A percentile compares a stretch with the other conserved stretches of the same genome.
phyloP scores from a whole-genome alignment of 306 rosid species.

The Alnus glutinosa region DNA sequence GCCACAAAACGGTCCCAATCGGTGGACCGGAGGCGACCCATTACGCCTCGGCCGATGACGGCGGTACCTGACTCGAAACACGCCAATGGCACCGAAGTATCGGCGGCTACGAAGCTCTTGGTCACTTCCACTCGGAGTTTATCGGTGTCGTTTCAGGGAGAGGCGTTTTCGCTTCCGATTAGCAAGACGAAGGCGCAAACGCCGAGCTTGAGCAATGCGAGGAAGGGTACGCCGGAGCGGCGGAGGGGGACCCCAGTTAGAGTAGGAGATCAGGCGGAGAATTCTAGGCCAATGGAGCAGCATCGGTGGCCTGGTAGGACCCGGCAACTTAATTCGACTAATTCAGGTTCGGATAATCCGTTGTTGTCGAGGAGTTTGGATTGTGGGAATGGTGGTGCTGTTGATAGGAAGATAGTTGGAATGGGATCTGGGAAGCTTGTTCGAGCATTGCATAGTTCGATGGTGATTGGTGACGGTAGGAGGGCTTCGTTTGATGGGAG shows the following conservation, averaged over 20 bases:
- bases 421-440: slow-evolving; percentile 72
- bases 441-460: slow-evolving; percentile 67
- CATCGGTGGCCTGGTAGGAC: slow-evolving; percentile 90
- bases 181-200: slow-evolving; percentile 79
- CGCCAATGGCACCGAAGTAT: slow-evolving; percentile 49
- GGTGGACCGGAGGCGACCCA: slow-evolving; percentile 71
- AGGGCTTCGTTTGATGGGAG: slow-evolving; percentile 85
- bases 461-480: slow-evolving; percentile 55
- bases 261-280: slow-evolving; percentile 75
- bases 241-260: slow-evolving; percentile 72
- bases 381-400: slow-evolving; percentile 42
- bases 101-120: slow-evolving; percentile 79
- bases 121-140: slow-evolving; percentile 92
- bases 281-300: slow-evolving; percentile 72
- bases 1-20: slow-evolving; percentile 83
- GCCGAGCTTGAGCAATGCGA: slow-evolving; percentile 41
- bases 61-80: slow-evolving; percentile 51
- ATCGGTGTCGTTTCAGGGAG: slow-evolving; percentile 97
- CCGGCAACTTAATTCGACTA: slow-evolving; percentile 39
- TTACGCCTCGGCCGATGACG: slow-evolving; percentile 47
- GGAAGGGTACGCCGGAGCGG: slow-evolving; percentile 87
- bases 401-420: slow-evolving; percentile 51
- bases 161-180: slow-evolving; percentile 90
- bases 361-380: slow-evolving; percentile 63
- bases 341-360: slow-evolving; percentile 34